Percentiles rank a stretch among this genome's conserved stretches.
Evolutionary conservation across 768 basidiomycete genomes (phyloP).

Genomic region (Rhizopogon sp.): DNA sequence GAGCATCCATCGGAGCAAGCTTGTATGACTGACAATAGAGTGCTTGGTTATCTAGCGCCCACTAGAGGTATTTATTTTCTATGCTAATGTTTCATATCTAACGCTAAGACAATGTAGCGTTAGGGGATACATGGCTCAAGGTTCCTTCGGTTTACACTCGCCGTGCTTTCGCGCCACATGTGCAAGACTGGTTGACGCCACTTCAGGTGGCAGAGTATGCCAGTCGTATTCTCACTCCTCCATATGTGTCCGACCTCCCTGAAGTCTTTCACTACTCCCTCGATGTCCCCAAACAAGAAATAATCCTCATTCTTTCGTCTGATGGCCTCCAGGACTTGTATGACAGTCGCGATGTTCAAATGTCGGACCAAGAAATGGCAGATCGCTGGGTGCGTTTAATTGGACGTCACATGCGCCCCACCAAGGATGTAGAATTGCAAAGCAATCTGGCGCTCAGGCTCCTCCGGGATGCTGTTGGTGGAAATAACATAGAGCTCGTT

Average conservation of each 20-base stretch:
- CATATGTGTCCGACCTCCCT: slow-evolving; percentile 38
- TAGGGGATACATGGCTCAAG: slow-evolving; percentile 31
- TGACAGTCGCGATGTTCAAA: slow-evolving; percentile 17
- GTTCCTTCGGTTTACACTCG: slow-evolving; percentile 28
- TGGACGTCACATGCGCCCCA: slow-evolving; percentile 20
- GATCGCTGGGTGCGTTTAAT: slow-evolving; percentile 32
- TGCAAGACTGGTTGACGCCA: slow-evolving; percentile 20
- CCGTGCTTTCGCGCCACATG: slow-evolving; percentile 21
- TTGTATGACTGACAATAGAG: slow-evolving; percentile 27
- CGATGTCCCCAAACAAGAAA: slow-evolving; percentile 15
- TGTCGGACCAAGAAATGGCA: slow-evolving; percentile 23
- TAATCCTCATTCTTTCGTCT: slow-evolving; percentile 36
- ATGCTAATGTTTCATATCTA: slow-evolving; percentile 2
- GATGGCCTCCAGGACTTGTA: slow-evolving; percentile 44
- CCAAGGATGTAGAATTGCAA: slow-evolving; percentile 8
- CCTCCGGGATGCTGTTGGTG: slow-evolving; percentile 39
- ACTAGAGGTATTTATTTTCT: slow-evolving; percentile 27
- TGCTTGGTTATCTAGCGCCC: slow-evolving; percentile 33
- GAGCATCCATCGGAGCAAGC: slow-evolving; percentile 27
- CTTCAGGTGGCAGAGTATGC: slow-evolving; percentile 18
- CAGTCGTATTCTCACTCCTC: slow-evolving; percentile 37
- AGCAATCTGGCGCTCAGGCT: slow-evolving; percentile 36
- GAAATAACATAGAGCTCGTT: slow-evolving; percentile 31
- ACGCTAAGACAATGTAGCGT: slow-evolving; percentile 7
- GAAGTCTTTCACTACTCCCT: slow-evolving; percentile 36